Conservation (phyloP, 176 grass and related monocot genomes). For the Calamus simplicifolius region DNA sequence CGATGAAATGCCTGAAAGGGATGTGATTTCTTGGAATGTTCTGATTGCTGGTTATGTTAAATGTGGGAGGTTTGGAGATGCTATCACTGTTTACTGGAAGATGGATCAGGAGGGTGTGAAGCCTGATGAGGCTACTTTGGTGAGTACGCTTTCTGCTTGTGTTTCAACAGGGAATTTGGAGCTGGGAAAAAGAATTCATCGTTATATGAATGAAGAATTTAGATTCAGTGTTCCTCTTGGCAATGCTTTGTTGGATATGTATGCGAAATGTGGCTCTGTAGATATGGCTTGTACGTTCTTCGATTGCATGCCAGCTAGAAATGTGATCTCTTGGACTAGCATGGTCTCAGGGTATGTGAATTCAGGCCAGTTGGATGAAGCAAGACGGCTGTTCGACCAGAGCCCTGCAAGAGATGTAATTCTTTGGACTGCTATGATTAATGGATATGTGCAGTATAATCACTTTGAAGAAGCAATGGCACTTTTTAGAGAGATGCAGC, state of each 20-base stretch:
- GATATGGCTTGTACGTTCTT: constrained; percentile 39
- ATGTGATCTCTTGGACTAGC: constrained; percentile 62
- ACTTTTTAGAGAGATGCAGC: constrained; percentile 59
- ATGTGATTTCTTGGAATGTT: constrained; percentile 44
- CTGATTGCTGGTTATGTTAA: constrained; percentile 49
- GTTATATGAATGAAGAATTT: constrained; percentile 26
- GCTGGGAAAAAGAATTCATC: constrained; percentile 51
- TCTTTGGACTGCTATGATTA: constrained; percentile 62
- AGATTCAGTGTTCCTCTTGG: constrained; percentile 41
- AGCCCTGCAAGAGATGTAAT: constrained; percentile 51
- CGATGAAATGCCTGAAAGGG: constrained; percentile 37
- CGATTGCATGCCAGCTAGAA: constrained; percentile 28
- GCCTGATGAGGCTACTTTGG: constrained; percentile 33
- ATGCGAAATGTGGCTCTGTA: constrained; percentile 41
- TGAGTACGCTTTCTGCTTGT: constrained; percentile 38
- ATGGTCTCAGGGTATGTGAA: constrained; percentile 36
- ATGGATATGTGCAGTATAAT: constrained; percentile 40
- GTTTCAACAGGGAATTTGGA: constrained; percentile 31
- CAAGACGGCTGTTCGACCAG: constrained; percentile 41
- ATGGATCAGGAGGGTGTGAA: constrained; percentile 30
- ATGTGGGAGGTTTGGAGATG: constrained; percentile 21
- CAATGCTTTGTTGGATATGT: constrained; percentile 62
- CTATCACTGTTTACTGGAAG: constrained; percentile 21
- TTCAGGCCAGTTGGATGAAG: constrained; percentile 36
- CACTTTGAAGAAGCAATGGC: constrained; percentile 44